These are phyloP conservation scores for Fraxinus pennsylvanica DNA, from an alignment of 257 asterid species.

Conservation along the genomic window DNA sequence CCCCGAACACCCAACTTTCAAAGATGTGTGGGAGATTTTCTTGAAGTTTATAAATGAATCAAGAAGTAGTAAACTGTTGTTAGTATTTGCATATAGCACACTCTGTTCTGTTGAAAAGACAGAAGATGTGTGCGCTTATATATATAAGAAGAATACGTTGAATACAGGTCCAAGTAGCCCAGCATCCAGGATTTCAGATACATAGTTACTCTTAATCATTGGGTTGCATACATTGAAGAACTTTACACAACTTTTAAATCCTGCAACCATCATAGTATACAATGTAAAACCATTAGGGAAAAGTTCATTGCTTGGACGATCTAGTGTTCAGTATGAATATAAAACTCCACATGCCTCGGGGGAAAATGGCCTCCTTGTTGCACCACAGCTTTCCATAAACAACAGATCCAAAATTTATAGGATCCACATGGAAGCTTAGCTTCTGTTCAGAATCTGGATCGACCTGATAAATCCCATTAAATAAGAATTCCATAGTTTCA, in stretches of 20 bases:
- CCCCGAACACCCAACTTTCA: neutral
- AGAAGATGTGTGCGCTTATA: neutral
- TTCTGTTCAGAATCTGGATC: conserved; percentile 28
- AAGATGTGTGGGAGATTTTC: neutral
- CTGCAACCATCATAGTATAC: conserved; percentile 38
- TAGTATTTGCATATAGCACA: neutral
- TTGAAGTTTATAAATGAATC: neutral
- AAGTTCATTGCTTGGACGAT: neutral
- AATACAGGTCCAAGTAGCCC: conserved; percentile 77
- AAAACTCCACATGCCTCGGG: conserved; percentile 50
- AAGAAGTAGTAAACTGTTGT: neutral
- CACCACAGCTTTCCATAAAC: conserved; percentile 63
- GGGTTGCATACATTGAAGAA: conserved; percentile 55
- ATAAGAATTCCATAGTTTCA: conserved; percentile 30
- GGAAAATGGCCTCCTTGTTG: conserved; percentile 66
- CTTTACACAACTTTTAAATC: conserved; percentile 63
- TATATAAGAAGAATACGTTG: conserved; percentile 48
- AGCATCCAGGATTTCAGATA: conserved; percentile 69
- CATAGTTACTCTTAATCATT: conserved; percentile 35
- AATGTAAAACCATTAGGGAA: neutral
- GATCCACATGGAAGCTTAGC: conserved; percentile 37
- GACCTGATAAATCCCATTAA: conserved; percentile 17
- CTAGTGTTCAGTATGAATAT: neutral
- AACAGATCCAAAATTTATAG: conserved; percentile 47
- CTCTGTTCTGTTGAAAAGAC: neutral